These are phyloP conservation scores for Cytospora schulzeri DNA, from an alignment of 2,329 filamentous ascomycete species.

Conservation along the genomic window DNA sequence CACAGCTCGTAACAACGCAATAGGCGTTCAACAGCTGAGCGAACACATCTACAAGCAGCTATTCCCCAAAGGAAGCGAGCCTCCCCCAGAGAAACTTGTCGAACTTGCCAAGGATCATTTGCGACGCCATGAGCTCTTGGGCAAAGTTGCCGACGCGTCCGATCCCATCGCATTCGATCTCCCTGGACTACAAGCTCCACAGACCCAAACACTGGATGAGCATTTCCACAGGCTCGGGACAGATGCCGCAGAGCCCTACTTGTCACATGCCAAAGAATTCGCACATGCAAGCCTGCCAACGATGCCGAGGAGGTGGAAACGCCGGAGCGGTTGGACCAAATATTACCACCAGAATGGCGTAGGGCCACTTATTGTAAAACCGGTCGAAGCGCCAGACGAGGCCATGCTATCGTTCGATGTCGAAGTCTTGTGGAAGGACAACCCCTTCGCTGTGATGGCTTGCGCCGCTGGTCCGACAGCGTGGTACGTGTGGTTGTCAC, in stretches of 20 bases:
- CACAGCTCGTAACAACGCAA: constrained; percentile 80
- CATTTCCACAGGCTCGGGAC: constrained; percentile 89
- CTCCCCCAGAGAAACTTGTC: constrained; percentile 72
- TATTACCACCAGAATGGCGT: constrained; percentile 75
- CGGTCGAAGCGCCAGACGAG: constrained; percentile 76
- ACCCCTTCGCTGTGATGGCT: constrained; percentile 92
- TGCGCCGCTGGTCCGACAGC: constrained; percentile 86
- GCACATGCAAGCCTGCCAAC: constrained; percentile 61
- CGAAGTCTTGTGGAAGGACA: constrained; percentile 94
- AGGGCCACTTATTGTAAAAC: constrained; percentile 49
- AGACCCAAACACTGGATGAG: constrained; percentile 72
- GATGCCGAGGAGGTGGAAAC: constrained; percentile 72
- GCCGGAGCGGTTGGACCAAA: constrained; percentile 88
- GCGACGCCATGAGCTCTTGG: constrained; percentile 79
- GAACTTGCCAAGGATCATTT: constrained; percentile 82
- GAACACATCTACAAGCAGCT: constrained; percentile 79
- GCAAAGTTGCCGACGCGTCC: constrained; percentile 81
- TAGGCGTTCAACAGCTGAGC: constrained; percentile 93
- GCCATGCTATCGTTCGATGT: constrained; percentile 89
- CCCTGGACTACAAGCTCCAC: constrained; percentile 70
- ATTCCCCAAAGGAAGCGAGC: constrained; percentile 62
- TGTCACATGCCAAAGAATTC: constrained; percentile 75
- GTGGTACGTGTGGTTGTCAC: constrained; percentile 98
- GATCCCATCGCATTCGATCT: constrained; percentile 84
- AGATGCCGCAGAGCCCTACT: constrained; percentile 83